Base-by-base conservation (phyloP, 2,329 filamentous ascomycete species). In the Nemania diffusa region DNA sequence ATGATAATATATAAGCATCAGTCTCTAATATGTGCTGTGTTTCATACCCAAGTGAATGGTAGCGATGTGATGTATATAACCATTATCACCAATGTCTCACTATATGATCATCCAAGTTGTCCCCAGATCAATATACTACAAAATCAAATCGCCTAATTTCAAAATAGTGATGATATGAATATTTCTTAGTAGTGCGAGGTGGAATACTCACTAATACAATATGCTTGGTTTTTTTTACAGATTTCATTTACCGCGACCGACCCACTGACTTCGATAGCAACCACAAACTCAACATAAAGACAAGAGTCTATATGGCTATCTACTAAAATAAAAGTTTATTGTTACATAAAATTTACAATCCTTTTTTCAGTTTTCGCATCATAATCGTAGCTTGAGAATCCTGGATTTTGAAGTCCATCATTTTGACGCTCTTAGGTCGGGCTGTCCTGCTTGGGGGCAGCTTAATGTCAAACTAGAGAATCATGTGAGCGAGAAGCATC, bases 1-100 rank as follows among this genome's bases (percentile, higher is more conserved):
- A 75, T 67, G 69, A 72, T 58, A 71, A 66, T 63, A 62, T 52
- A 66, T 70, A 32, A 66, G 42, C 17, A 55, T 58, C 15, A 29
- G 4, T 51, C 20, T 27, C 15, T 3, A 55, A 34, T 2, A 51
- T 26, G 7, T 42, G 6, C 27, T 26, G 22, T 20, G 20, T 24
- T 40, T 5, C 2, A 22, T 42, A 40, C 24, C 56, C 11, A 8
- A n/a, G 20, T 17, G 13, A 27, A 37, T 52, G 6, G 29, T 9
- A 15, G 5, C 11, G 11, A 51, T 34, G 2, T 15, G 24, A 11
- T 29, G 48, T 32, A 17, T 51, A 20, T 8, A 3, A 37, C 17
- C 5, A 15, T 34, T 46, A 5, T 8, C 7, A 20, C 3, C 7
- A 48, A 24, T 11, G 44, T 13, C 13, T 17, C 27, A 5, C 27